Base-by-base conservation (phyloP, 805 yeast species). In the Myxozyma melibiosi region DNA sequence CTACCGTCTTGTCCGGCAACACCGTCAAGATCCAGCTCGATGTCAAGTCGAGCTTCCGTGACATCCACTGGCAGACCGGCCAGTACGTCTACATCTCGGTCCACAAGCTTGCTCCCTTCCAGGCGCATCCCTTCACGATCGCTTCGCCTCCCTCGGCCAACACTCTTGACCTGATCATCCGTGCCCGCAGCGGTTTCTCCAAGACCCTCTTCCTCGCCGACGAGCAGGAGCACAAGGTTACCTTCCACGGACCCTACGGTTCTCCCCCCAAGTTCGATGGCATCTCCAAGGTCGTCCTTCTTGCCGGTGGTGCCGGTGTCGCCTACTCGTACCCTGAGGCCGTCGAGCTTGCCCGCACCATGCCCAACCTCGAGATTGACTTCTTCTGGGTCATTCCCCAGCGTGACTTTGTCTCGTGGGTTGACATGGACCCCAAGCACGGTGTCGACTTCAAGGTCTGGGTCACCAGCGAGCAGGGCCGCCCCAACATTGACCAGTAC, bases 251-350 rank as follows among this genome's bases (percentile, higher is more conserved):
- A 18, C 65, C 64, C 7, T 59, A 59, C 52, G 64, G 64, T 34
- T 62, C 65, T 24, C 63, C 65, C 13, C 59, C 64, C 33, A 51
- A 53, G 57, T 62, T 45, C 52, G 62, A 61, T 35, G 60, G 58
- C 51, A 45, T 52, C 47, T 42, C 58, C 53, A 56, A 57, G 58
- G 64, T 60, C 41, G 50, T 69, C 40, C 67, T 69, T n/a, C 63
- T 69, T 20, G 65, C 71, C 13, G 72, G 72, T 13, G 72, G 72
- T 4, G 68, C 72, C 11, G 72, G 72, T 30, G 69, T 69, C 11
- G 69, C 72, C 13, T 69, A 65, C 59, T 66, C 70, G 11, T 69
- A 58, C 53, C 70, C 72, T 33, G 63, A 62, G 55, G 58, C 61
- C 20, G 47, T 57, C 24, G 61, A 55, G 53, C 56, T 58, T 43